Percentiles rank a stretch among this genome's conserved stretches.
Evolutionary conservation across 805 yeast genomes (phyloP).

Genomic region (Clavispora fructus): DNA sequence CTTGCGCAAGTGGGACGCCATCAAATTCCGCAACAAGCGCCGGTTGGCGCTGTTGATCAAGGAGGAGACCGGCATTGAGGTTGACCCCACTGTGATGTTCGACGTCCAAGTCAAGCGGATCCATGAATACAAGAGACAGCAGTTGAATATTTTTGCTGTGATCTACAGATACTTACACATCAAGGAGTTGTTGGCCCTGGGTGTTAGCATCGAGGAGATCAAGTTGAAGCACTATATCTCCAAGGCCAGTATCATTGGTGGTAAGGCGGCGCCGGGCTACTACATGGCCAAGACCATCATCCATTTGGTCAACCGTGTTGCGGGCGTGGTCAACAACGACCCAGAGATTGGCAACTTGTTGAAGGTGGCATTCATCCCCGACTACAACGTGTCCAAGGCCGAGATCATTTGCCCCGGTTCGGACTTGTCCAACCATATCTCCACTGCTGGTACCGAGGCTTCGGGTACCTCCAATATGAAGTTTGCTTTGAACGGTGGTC

Average conservation of each 20-base stretch:
- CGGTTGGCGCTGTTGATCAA: constrained; percentile 65
- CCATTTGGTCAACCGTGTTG: constrained; percentile 77
- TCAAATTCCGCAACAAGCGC: constrained; percentile 66
- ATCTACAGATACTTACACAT: constrained; percentile 76
- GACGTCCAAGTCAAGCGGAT: constrained; percentile 93
- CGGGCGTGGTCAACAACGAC: constrained; percentile 76
- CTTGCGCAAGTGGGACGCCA: constrained; percentile 62
- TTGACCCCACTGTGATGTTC: constrained; percentile 71
- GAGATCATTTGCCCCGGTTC: constrained; percentile 87
- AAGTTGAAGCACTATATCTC: constrained; percentile 65
- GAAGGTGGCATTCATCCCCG: constrained; percentile 86
- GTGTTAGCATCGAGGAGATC: constrained; percentile 34
- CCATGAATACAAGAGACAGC: constrained; percentile 95
- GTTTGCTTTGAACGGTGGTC: constrained; percentile 89
- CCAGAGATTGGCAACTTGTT: constrained; percentile 66
- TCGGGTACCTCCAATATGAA: constrained; percentile 96
- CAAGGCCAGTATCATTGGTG: constrained; percentile 81
- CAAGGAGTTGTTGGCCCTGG: constrained; percentile 58
- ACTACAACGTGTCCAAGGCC: constrained; percentile 91
- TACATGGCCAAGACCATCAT: constrained; percentile 91
- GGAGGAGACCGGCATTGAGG: constrained; percentile 54
- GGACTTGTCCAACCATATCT: constrained; percentile 87
- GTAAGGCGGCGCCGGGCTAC: constrained; percentile 97
- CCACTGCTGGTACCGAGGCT: constrained; percentile 97
- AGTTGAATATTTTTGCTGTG: constrained; percentile 84